Evolutionary conservation across 31 red algal species (phyloP), one percentile per base, ranked within the genome.

Genomic region (Bonnemaisonia californica): DNA sequence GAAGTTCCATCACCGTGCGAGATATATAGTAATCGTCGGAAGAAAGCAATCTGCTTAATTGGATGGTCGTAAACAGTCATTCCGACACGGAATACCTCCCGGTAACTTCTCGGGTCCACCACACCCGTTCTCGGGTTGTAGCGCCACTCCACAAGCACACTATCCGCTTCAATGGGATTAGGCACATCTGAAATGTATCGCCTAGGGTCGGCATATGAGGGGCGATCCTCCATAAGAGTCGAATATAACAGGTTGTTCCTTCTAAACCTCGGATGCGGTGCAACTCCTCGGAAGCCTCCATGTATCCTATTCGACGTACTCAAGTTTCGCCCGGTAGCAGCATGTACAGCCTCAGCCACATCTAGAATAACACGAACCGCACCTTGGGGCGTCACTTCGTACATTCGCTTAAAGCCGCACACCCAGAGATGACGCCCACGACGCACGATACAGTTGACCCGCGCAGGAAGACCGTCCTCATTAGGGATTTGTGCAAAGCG

Each of bases 271-370:
- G 81, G 81, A 57, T 78, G 89, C 64, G 85, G 85, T 2, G 89
- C 80, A 61, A 92, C 24, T 39, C 74, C 64, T n/a, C 81, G 89
- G 28, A 92, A 33, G 16, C 89, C 89, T 28, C 87, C 87, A 39
- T 90, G 87, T 0, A 71, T 31, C 32, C 4, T n/a, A 35, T 67
- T 80, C 1, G 16, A 54, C 36, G 42, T 57, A 31, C 29, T 70
- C 34, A 88, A 27, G 36, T 67, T 41, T 3, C 85, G 60, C 0
- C 47, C 64, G 28, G 85, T 80, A 8, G 61, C 48, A 30, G 29
- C 31, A 4, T 13, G 16, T 23, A 88, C 59, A 32, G 85, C 85
- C 22, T 30, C 57, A 28, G 38, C 74, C 26, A 88, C 74, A 72
- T 88, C 62, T 12, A 77, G 56, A 37, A 39, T 80, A 2, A 71